A percentile compares a stretch with the other conserved stretches of the same genome.
These are phyloP conservation scores for Spencermartinsiella europaea DNA, from an alignment of 805 yeast species.

Conservation along the genomic window DNA sequence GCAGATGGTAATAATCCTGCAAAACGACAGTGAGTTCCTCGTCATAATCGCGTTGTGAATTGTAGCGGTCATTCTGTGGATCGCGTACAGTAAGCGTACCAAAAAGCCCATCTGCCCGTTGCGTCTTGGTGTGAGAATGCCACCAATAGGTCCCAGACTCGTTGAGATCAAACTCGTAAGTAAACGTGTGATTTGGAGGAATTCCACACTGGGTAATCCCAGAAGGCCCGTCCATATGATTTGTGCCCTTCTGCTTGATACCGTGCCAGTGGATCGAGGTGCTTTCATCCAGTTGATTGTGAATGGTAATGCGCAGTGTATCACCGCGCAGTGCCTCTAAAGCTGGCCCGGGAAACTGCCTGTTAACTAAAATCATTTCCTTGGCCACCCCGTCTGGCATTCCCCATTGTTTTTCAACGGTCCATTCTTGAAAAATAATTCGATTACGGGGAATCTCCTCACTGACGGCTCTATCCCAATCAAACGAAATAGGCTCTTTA, in stretches of 20 bases:
- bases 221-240: conserved; percentile 47
- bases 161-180: conserved; percentile 44
- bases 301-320: conserved; percentile 29
- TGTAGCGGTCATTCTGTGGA: conserved; percentile 23
- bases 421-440: background rate
- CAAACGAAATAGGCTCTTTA: background rate
- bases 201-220: conserved; percentile 50
- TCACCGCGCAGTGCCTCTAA: conserved; percentile 39
- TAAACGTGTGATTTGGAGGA: conserved; percentile 38
- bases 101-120: conserved; percentile 44
- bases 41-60: conserved; percentile 22
- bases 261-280: conserved; percentile 53
- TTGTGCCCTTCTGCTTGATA: conserved; percentile 40
- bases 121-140: conserved; percentile 46
- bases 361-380: conserved; percentile 37
- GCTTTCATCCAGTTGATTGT: conserved; percentile 35
- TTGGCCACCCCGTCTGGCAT: conserved; percentile 25
- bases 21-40: conserved; percentile 34
- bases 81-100: conserved; percentile 45
- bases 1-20: conserved; percentile 37
- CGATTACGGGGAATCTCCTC: background rate
- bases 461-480: background rate
- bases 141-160: conserved; percentile 49
- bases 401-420: conserved; percentile 1
- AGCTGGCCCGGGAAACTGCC: conserved; percentile 47